Evolutionary conservation across 768 basidiomycete genomes (phyloP), one percentile per base, ranked within the genome.

Genomic region (Leccinum truebloodii): DNA sequence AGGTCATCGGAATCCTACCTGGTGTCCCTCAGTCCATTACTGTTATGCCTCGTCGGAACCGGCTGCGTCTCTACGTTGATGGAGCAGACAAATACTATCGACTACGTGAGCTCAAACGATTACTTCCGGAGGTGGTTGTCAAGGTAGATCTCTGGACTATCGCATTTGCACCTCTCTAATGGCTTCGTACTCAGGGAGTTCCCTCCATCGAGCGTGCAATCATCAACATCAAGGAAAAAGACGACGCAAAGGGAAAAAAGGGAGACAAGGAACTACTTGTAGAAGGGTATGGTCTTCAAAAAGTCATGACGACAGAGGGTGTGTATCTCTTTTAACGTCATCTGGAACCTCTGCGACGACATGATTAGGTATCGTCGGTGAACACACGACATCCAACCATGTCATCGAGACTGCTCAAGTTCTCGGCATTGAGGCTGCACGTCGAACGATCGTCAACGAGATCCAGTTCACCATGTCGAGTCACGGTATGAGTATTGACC

Each of bases 401-500:
- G 90, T 99, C 71, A 97, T 98, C 67, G 97, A 99, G 73, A 91
- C 94, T 14, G 87, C 90, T 12, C 85, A 92, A 70, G 95, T 98
- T 8, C 83, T 99, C n/a, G 97, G 97, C 37, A 98, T 99, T 61
- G 97, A 99, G 70, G 97, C 97, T 6, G 95, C 97, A 4, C 84
- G 97, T 60, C 79, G 82, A 61, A 96, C 95, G 3, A 97, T 99
- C 75, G 89, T 97, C 76, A 92, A 96, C 70, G 94, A 99, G 73
- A 97, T 98, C 66, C 91, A 96, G 72, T 92, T 93, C 71, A 98
- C 94, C 12, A 99, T 99, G 97, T 84, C 86, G 65, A 90, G 88
- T 57, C 97, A 99, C 78, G 94, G 94, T 68, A 95, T 99, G 91
- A 95, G 89, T 60, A 98, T 99, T 68, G 97, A 99, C 73, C 95